Evolutionary conservation across 768 basidiomycete species (phyloP).

Genomic region (Boletus rubropictus): DNA sequence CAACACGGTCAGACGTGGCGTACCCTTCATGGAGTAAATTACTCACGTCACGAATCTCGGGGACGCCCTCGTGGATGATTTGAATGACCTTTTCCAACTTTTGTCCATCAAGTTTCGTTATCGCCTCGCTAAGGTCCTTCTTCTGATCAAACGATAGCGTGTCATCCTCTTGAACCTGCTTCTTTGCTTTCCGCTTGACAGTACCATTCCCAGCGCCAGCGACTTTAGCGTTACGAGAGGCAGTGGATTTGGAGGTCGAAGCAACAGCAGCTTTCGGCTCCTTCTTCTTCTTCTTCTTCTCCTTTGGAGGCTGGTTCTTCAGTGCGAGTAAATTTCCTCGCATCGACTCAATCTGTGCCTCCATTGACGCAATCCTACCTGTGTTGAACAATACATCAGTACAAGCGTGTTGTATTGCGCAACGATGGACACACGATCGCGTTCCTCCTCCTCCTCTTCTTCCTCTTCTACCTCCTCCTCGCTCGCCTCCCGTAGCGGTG

Average conservation of each 20-base stretch:
- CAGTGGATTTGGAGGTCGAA: conserved; percentile 55
- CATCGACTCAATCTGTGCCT: conserved; percentile 77
- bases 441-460: conserved; percentile 66
- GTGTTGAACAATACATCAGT: conserved; percentile 16
- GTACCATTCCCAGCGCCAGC: conserved; percentile 32
- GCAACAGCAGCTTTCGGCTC: conserved; percentile 51
- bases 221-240: conserved; percentile 44
- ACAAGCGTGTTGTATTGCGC: neutral
- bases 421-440: conserved; percentile 46
- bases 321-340: conserved; percentile 60
- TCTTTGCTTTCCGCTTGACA: conserved; percentile 62
- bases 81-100: conserved; percentile 88
- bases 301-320: conserved; percentile 50
- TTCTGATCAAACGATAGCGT: conserved; percentile 93
- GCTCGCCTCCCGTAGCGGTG: conserved; percentile 48
- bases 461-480: conserved; percentile 63
- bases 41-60: conserved; percentile 89
- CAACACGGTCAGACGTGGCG: conserved; percentile 12
- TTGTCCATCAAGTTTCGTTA: conserved; percentile 73
- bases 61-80: conserved; percentile 91
- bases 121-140: conserved; percentile 96
- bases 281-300: conserved; percentile 72
- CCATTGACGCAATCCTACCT: conserved; percentile 75
- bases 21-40: conserved; percentile 5
- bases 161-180: conserved; percentile 67